Conservation (phyloP, 1,139 yeast genomes). For the Geotrichum reessii region DNA sequence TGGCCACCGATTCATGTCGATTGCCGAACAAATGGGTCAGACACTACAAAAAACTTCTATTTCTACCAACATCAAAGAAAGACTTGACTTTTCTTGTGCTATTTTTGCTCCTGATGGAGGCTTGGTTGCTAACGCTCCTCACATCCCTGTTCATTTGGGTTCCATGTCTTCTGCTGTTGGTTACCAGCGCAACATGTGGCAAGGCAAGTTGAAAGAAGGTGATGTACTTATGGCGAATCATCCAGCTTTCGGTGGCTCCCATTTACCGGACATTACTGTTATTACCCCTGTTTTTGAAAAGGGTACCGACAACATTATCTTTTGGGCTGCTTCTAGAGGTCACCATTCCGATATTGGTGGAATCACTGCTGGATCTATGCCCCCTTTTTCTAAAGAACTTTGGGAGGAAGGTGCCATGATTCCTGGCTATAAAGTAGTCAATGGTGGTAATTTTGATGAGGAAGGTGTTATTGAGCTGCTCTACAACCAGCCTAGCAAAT, state of each 20-base stretch:
- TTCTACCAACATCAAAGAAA: slow-evolving; percentile 79
- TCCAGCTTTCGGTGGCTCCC: slow-evolving; percentile 78
- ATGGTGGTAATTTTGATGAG: slow-evolving; percentile 51
- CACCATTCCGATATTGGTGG: slow-evolving; percentile 71
- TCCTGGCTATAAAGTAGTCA: slow-evolving; percentile 50
- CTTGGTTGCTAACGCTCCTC: slow-evolving; percentile 81
- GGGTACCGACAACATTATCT: slow-evolving; percentile 43
- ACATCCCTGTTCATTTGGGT: slow-evolving; percentile 81
- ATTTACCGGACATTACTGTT: slow-evolving; percentile 74
- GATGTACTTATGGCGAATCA: slow-evolving; percentile 75
- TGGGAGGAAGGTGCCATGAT: slow-evolving; percentile 64
- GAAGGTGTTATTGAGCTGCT: slow-evolving; percentile 46
- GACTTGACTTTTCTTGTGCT: slow-evolving; percentile 82
- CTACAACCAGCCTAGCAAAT: slow-evolving; percentile 47
- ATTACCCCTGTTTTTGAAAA: slow-evolving; percentile 70
- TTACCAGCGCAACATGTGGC: slow-evolving; percentile 61
- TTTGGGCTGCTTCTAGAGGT: slow-evolving; percentile 61
- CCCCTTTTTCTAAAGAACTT: slow-evolving; percentile 54
- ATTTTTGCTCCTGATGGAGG: slow-evolving; percentile 70
- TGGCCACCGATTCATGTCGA: slow-evolving; percentile 80
- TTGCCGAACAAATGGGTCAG: slow-evolving; percentile 86
- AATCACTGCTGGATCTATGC: slow-evolving; percentile 59
- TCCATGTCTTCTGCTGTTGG: slow-evolving; percentile 83
- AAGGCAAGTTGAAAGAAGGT: slow-evolving; percentile 54
- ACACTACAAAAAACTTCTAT: slow-evolving; percentile 75